These are phyloP conservation scores for Ophiocordyceps camponoti-saundersi DNA, from an alignment of 2,329 filamentous ascomycete species.

Conservation along the genomic window DNA sequence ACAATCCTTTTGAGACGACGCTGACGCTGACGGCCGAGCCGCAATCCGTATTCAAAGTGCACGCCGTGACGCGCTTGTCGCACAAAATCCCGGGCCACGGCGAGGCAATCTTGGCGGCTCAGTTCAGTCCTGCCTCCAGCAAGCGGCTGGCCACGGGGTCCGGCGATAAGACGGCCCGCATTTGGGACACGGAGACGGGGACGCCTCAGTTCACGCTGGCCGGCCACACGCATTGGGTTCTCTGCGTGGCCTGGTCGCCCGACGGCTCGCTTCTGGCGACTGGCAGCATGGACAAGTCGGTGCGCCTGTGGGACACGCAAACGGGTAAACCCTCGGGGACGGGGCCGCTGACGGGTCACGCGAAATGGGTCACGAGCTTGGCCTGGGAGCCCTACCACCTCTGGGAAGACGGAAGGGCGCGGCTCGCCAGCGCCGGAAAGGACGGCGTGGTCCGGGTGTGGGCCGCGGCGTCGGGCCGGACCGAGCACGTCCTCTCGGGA, in stretches of 20 bases:
- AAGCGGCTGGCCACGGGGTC: slow-evolving; percentile 71
- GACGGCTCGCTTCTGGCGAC: slow-evolving; percentile 71
- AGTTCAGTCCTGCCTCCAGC: slow-evolving; percentile 69
- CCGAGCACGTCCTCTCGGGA: slow-evolving; percentile 69
- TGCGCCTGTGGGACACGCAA: slow-evolving; percentile 77
- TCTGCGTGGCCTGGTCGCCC: slow-evolving; percentile 75
- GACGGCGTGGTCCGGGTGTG: slow-evolving; percentile 80
- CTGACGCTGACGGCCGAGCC: slow-evolving; percentile 48
- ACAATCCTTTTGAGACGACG: slow-evolving; percentile 39
- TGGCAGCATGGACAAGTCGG: slow-evolving; percentile 81
- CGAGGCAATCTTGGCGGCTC: slow-evolving; percentile 70
- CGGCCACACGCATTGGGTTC: slow-evolving; percentile 79
- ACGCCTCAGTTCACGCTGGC: slow-evolving; percentile 75
- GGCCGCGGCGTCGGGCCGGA: slow-evolving; percentile 61
- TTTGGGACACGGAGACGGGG: slow-evolving; percentile 92
- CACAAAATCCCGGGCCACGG: slow-evolving; percentile 82
- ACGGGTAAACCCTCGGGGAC: slow-evolving; percentile 56
- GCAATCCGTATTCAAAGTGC: slow-evolving; percentile 86
- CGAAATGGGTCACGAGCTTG: slow-evolving; percentile 75
- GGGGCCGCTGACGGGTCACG: slow-evolving; percentile 59
- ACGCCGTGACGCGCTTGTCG: slow-evolving; percentile 78
- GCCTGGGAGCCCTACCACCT: slow-evolving; percentile 90
- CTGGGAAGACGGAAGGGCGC: slow-evolving; percentile 55
- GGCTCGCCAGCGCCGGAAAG: slow-evolving; percentile 76
- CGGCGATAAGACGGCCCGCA: slow-evolving; percentile 76